A percentile compares a stretch with the other conserved stretches of the same genome.
phyloP scores from a whole-genome alignment of 768 basidiomycete genomes.

The Lactarius hatsudake region DNA sequence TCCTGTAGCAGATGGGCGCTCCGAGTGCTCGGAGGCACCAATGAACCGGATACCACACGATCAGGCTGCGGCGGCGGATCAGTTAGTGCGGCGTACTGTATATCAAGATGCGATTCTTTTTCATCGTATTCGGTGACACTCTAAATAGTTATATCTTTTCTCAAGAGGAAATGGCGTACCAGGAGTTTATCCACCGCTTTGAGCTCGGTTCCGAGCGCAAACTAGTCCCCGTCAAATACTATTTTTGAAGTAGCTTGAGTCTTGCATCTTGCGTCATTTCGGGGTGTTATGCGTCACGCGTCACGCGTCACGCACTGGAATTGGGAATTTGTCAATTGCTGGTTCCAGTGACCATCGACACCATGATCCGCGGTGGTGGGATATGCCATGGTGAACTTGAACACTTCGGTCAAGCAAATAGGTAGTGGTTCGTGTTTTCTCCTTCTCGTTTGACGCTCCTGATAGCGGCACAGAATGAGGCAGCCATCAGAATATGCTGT shows the following conservation, averaged over 20 bases:
- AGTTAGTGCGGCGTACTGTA: neutral
- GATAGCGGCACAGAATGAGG: constrained; percentile 70
- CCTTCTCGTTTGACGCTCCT: neutral
- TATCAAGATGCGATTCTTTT: constrained; percentile 20
- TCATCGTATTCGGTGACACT: constrained; percentile 30
- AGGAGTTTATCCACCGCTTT: constrained; percentile 58
- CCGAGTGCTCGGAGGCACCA: constrained; percentile 14
- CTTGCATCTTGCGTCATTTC: too few relatives aligned
- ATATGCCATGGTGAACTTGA: constrained; percentile 48
- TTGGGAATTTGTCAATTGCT: too few relatives aligned
- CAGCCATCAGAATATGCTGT: constrained; percentile 54
- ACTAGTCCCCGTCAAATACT: constrained; percentile 49
- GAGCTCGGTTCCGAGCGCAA: too few relatives aligned
- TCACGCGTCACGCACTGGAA: neutral
- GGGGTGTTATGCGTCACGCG: neutral
- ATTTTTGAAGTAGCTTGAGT: too few relatives aligned
- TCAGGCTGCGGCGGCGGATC: too few relatives aligned
- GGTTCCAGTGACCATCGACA: too few relatives aligned
- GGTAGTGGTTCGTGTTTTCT: constrained; percentile 38
- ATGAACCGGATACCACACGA: constrained; percentile 8
- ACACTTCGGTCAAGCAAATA: constrained; percentile 72
- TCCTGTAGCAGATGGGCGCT: constrained; percentile 26
- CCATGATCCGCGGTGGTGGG: too few relatives aligned
- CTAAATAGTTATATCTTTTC: constrained; percentile 34
- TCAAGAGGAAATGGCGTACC: constrained; percentile 40